Percentiles rank a stretch among this genome's conserved stretches.
phyloP scores from a whole-genome alignment of 1,139 yeast genomes.

The Saccharomycopsis hybrid region DNA sequence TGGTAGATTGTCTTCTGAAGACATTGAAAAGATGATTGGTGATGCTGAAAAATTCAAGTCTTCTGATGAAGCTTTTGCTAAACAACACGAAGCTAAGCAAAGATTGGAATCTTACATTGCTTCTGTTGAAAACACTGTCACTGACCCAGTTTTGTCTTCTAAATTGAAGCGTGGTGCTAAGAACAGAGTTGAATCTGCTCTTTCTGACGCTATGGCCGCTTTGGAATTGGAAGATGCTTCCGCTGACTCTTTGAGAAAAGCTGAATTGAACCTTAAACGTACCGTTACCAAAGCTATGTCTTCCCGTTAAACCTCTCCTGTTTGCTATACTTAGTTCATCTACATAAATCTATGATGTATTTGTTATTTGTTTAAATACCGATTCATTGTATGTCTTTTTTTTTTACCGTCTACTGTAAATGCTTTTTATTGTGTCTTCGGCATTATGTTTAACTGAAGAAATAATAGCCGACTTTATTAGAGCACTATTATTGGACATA shows the following conservation, averaged over 20 bases:
- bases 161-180: slow-evolving; percentile 97
- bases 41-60: slow-evolving; percentile 99
- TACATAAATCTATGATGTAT: too few species aligned
- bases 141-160: slow-evolving; percentile 97
- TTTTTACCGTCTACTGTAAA: too few species aligned
- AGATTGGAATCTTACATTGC: slow-evolving; percentile 98
- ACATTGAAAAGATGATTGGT: slow-evolving; percentile 96
- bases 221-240: slow-evolving; percentile 94
- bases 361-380: too few species aligned
- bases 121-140: slow-evolving; percentile 92
- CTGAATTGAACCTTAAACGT: slow-evolving; percentile 98
- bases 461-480: too few species aligned
- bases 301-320: slow-evolving; percentile 66
- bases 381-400: too few species aligned
- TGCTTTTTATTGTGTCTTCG: too few species aligned
- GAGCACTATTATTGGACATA: too few species aligned
- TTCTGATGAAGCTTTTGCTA: slow-evolving; percentile 98
- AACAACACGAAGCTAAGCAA: slow-evolving; percentile 99
- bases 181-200: slow-evolving; percentile 97
- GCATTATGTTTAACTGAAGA: too few species aligned
- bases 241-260: slow-evolving; percentile 98
- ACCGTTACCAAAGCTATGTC: slow-evolving; percentile 99
- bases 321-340: not conserved
- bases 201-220: slow-evolving; percentile 97
- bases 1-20: slow-evolving; percentile 97